Percentiles rank a stretch among this genome's conserved stretches.
phyloP scores from a whole-genome alignment of 176 grass and related monocot genomes.

The Eleusine indica region DNA sequence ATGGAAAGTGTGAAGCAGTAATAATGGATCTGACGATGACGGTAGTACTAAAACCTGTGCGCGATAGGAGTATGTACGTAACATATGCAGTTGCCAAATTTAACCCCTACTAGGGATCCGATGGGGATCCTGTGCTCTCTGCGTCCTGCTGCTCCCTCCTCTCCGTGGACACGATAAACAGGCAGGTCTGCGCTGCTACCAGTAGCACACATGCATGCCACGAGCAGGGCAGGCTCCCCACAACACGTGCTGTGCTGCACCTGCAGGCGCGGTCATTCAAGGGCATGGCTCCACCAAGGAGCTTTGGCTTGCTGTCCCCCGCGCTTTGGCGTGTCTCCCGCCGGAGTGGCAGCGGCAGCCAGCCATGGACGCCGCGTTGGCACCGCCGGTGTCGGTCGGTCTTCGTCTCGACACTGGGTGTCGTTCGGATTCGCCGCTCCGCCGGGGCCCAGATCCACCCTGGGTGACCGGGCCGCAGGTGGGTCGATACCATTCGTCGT shows the following conservation, averaged over 20 bases:
- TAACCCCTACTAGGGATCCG: not conserved
- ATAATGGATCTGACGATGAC: not conserved
- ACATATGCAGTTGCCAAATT: not conserved
- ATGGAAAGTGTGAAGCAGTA: too few species aligned
- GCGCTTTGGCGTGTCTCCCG: constrained; percentile 43
- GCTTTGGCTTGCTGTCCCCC: constrained; percentile 9
- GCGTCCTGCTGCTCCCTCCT: not conserved
- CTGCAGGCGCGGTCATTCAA: constrained; percentile 12
- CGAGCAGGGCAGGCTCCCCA: constrained; percentile 5
- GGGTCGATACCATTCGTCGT: not conserved
- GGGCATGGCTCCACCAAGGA: not conserved
- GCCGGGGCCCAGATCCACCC: not conserved
- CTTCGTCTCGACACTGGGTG: too few species aligned
- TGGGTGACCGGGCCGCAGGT: not conserved
- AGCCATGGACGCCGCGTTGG: not conserved
- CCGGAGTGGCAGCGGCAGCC: not conserved
- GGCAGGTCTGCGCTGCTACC: not conserved
- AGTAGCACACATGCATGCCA: not conserved
- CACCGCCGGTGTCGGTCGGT: not conserved
- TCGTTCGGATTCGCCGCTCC: not conserved
- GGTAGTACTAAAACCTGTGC: not conserved
- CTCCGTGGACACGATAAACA: not conserved
- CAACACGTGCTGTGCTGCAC: not conserved
- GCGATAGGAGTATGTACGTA: not conserved
- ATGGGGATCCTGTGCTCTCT: not conserved